phyloP scores from a whole-genome alignment of 2,329 filamentous ascomycete genomes.

The Stagonosporopsis rhizophila region DNA sequence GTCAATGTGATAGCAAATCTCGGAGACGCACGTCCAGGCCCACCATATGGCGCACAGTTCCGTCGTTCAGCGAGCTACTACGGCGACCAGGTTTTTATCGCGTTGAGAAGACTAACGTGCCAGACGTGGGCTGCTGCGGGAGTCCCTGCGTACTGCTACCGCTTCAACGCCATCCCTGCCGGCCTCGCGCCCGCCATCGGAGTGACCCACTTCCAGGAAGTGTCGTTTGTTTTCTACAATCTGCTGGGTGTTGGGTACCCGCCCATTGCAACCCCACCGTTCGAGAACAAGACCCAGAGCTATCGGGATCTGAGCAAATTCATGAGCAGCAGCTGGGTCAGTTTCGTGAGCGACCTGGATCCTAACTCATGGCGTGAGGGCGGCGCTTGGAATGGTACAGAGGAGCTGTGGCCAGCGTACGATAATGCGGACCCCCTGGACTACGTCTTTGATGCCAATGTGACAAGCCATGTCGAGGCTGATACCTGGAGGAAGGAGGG shows the following conservation, averaged over 20 bases:
- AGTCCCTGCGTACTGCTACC: constrained; percentile 65
- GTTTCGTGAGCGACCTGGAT: constrained; percentile 53
- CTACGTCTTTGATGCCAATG: constrained; percentile 58
- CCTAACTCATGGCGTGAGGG: constrained; percentile 35
- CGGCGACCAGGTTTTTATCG: constrained; percentile 65
- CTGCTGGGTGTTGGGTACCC: constrained; percentile 52
- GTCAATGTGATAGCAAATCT: constrained; percentile 37
- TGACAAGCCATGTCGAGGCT: constrained; percentile 48
- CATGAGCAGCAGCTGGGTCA: constrained; percentile 56
- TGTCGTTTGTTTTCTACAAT: constrained; percentile 58
- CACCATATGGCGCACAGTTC: constrained; percentile 52
- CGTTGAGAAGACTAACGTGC: constrained; percentile 61
- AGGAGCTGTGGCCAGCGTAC: constrained; percentile 53
- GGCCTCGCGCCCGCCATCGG: constrained; percentile 54
- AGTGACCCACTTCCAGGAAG: constrained; percentile 63
- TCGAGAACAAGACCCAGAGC: constrained; percentile 44
- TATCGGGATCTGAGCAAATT: constrained; percentile 51
- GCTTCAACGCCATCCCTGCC: constrained; percentile 64
- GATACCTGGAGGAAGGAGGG: constrained; percentile 56
- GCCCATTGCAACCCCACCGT: constrained; percentile 43
- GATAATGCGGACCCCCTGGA: constrained; percentile 45
- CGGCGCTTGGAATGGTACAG: constrained; percentile 26
- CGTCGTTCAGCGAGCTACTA: constrained; percentile 59
- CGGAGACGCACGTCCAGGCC: constrained; percentile 26
- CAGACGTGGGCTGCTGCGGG: constrained; percentile 58